A percentile compares a stretch with the other conserved stretches of the same genome.
Conservation (phyloP, 768 basidiomycete species). For the Strobilomyces echinocephalus region DNA sequence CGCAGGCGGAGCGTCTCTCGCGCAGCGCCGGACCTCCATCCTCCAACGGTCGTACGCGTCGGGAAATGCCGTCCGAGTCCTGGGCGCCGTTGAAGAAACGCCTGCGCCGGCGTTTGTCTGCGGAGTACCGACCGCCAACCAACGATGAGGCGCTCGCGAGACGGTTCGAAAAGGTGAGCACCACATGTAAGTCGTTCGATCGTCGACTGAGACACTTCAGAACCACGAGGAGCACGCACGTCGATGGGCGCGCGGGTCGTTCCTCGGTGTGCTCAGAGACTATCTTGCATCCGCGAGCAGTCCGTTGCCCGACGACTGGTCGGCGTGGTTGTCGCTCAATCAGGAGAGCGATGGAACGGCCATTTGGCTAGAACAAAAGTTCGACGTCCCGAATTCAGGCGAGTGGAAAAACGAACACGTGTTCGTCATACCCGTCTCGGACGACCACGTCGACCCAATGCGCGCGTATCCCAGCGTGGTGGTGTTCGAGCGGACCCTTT, state of each 20-base stretch:
- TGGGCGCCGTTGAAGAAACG: slow-evolving; percentile 25
- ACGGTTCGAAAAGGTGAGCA: slow-evolving; percentile 61
- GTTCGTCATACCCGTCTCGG: slow-evolving; percentile 51
- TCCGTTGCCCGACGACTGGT: slow-evolving; percentile 44
- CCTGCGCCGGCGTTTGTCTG: slow-evolving; percentile 32
- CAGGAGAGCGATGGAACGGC: slow-evolving; percentile 69
- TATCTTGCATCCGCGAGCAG: slow-evolving; percentile 34
- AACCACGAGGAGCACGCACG: slow-evolving; percentile 67
- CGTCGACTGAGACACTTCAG: slow-evolving; percentile 33
- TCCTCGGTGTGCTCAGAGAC: slow-evolving; percentile 40
- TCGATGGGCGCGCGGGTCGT: slow-evolving; percentile 73
- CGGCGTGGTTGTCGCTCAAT: slow-evolving; percentile 72
- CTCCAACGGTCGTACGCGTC: slow-evolving; percentile 20
- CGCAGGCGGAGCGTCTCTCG: slow-evolving; percentile 33
- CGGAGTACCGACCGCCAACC: slow-evolving; percentile 47
- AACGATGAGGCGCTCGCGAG: slow-evolving; percentile 63
- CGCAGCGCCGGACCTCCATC: slow-evolving; percentile 15
- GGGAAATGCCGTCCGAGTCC: slow-evolving; percentile 21
- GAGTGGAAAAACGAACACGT: slow-evolving; percentile 54
- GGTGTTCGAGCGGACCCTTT: slow-evolving; percentile 71
- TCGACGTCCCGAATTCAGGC: slow-evolving; percentile 62
- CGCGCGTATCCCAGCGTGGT: slow-evolving; percentile 57
- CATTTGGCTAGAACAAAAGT: slow-evolving; percentile 77
- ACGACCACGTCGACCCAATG: slow-evolving; percentile 14
- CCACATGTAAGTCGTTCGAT: not conserved